These are phyloP conservation scores for Hymenoscyphus salicellus DNA, from an alignment of 2,329 filamentous ascomycete genomes.

Conservation along the genomic window DNA sequence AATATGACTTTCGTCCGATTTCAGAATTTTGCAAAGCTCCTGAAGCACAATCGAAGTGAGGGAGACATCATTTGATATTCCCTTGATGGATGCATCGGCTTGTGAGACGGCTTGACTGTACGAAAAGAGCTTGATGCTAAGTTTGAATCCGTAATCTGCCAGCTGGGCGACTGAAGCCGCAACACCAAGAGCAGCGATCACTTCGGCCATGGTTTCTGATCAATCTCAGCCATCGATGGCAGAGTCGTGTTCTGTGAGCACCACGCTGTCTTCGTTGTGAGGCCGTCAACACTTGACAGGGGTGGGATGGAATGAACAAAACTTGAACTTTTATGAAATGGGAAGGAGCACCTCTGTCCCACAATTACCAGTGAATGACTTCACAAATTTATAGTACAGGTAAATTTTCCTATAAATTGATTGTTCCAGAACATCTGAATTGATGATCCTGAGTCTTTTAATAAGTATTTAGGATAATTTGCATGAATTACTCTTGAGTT, in stretches of 20 bases:
- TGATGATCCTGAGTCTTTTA: too few species aligned
- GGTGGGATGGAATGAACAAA: neutral
- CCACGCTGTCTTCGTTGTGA: too few species aligned
- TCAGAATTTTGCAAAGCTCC: constrained; percentile 16
- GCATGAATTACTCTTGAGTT: too few species aligned
- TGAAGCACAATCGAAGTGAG: constrained; percentile 18
- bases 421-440: too few species aligned
- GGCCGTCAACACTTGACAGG: neutral
- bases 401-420: too few species aligned
- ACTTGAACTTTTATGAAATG: neutral
- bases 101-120: constrained; percentile 14
- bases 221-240: neutral
- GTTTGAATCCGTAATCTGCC: constrained; percentile 19
- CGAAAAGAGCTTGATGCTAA: constrained; percentile 17
- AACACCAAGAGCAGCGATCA: constrained; percentile 14
- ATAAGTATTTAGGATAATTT: too few species aligned
- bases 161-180: constrained; percentile 17
- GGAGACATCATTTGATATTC: constrained; percentile 18
- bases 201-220: constrained; percentile 16
- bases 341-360: too few species aligned
- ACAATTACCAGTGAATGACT: too few species aligned
- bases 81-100: constrained; percentile 11
- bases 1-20: constrained; percentile 13
- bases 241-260: neutral
- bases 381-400: too few species aligned